Percentiles rank a stretch among this genome's conserved stretches.
These are phyloP conservation scores for Wickerhamiella pararugosa DNA, from an alignment of 1,139 yeast species.

Conservation along the genomic window DNA sequence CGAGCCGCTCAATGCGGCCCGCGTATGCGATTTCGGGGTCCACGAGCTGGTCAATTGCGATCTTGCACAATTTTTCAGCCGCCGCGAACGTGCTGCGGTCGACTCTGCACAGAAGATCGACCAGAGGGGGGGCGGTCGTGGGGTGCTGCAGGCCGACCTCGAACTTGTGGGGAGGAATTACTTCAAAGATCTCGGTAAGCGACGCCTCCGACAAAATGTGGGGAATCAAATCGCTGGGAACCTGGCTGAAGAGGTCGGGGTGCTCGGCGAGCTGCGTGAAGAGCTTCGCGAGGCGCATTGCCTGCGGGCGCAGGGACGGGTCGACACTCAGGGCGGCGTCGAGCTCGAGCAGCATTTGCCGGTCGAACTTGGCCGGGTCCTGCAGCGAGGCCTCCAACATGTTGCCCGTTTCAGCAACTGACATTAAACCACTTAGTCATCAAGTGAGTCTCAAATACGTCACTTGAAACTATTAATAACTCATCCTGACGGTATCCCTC, in stretches of 20 bases:
- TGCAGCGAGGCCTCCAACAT: too few species aligned
- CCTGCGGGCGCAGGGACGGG: slow-evolving; percentile 3
- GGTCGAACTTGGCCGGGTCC: slow-evolving; percentile 4
- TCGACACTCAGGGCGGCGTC: slow-evolving; percentile 6
- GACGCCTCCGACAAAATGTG: slow-evolving; percentile 9
- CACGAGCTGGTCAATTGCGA: slow-evolving; percentile 7
- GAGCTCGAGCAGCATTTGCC: slow-evolving; percentile 7
- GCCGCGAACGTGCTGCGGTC: not conserved
- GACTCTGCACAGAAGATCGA: slow-evolving; percentile 5
- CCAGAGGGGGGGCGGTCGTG: slow-evolving; percentile 2
- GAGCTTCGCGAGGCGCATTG: slow-evolving; percentile 9
- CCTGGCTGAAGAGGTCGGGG: slow-evolving; percentile 8
- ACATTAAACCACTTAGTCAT: too few species aligned
- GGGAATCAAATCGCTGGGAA: slow-evolving; percentile 11
- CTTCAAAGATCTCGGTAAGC: slow-evolving; percentile 6
- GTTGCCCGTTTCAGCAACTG: too few species aligned
- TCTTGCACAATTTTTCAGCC: slow-evolving; percentile 2
- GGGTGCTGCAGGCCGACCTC: slow-evolving; percentile 9
- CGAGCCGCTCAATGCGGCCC: slow-evolving; percentile 11
- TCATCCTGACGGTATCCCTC: too few species aligned
- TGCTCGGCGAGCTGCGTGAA: slow-evolving; percentile 8
- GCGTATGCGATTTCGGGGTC: slow-evolving; percentile 9
- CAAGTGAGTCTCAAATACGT: too few species aligned
- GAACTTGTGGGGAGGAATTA: slow-evolving; percentile 6
- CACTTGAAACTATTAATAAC: too few species aligned